A percentile compares a stretch with the other conserved stretches of the same genome.
Conservation (phyloP, 345 rosid species). For the Eucalyptus virginea region DNA sequence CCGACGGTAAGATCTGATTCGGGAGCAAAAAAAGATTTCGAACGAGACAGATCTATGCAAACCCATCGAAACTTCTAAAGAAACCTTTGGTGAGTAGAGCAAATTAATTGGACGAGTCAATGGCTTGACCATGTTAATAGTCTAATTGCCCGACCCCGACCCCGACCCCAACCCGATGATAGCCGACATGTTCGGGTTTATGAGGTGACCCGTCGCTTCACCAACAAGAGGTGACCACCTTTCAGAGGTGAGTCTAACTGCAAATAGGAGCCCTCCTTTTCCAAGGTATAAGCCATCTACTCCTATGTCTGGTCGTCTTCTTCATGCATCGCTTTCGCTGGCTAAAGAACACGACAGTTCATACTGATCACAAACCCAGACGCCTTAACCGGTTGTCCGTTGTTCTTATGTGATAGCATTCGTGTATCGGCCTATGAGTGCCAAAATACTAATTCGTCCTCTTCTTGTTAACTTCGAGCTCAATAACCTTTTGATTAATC, state of each 20-base stretch:
- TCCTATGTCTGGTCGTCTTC: background rate
- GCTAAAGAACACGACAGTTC: background rate
- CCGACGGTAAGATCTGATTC: background rate
- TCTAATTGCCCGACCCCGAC: background rate
- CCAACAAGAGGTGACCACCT: background rate
- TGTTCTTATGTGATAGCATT: background rate
- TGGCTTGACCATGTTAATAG: background rate
- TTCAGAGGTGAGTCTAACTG: background rate
- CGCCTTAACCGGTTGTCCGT: background rate
- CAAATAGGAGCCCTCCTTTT: background rate
- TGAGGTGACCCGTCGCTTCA: background rate
- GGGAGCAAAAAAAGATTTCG: background rate
- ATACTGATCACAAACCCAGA: background rate
- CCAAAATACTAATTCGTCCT: background rate
- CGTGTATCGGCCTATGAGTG: too few species aligned
- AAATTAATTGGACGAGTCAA: background rate
- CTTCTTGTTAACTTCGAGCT: background rate
- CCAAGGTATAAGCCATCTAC: background rate
- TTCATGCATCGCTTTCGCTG: background rate
- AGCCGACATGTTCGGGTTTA: background rate
- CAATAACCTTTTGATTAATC: background rate
- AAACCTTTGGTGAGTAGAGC: background rate
- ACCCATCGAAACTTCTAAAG: background rate
- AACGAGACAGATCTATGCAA: background rate
- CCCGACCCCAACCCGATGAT: background rate